Evolutionary conservation across 169 alveolate species (phyloP).

Genomic region (Condylostoma magnum): DNA sequence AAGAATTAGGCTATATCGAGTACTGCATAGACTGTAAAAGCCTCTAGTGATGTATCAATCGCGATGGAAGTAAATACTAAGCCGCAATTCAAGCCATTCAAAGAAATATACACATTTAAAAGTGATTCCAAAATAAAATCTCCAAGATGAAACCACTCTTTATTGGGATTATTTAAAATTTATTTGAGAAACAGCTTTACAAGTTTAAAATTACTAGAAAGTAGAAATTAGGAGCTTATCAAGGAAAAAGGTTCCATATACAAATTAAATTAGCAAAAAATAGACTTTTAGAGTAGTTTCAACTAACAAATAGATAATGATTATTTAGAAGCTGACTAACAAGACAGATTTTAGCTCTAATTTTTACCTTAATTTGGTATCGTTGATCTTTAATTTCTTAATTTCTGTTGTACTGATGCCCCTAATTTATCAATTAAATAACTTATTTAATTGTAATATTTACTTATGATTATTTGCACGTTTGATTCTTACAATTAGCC

Average conservation of each 20-base stretch:
- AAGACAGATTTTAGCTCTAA: no score
- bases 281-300: no score
- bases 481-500: no score
- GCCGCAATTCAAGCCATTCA: not conserved
- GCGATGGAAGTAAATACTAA: constrained; percentile 44
- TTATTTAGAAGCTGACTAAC: no score
- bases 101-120: not conserved
- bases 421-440: no score
- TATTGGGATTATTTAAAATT: constrained; percentile 19
- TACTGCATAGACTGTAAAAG: constrained; percentile 37
- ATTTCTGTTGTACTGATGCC: no score
- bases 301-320: no score
- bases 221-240: not conserved
- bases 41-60: constrained; percentile 54
- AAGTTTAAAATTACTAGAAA: constrained; percentile 5
- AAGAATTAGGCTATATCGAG: constrained; percentile 31
- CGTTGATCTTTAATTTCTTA: no score
- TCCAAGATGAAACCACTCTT: constrained; percentile 1
- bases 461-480: no score
- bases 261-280: not conserved
- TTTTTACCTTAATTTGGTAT: no score
- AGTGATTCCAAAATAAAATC: constrained; percentile 21
- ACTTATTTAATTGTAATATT: no score
- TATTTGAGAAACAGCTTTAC: constrained; percentile 5
- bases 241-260: constrained; percentile 13